Conservation (phyloP, 371 early-diverging fungal genomes). For the Mycotypha africana region DNA sequence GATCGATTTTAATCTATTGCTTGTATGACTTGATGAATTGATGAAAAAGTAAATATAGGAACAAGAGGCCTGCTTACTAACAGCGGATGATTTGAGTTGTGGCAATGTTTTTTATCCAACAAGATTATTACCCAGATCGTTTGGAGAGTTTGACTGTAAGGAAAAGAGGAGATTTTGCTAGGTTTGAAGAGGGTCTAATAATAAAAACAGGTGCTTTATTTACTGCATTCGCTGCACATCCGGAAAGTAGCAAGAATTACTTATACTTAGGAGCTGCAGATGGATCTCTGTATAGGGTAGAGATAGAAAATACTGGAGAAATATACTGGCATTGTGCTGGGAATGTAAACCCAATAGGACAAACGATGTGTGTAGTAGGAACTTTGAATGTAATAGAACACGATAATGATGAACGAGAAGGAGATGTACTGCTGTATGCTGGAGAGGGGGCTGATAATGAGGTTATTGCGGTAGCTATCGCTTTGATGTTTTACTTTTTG, state of each 20-base stretch:
- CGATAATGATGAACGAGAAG: background rate
- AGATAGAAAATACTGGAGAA: conserved; percentile 2
- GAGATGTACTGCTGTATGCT: conserved; percentile 18
- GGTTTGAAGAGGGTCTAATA: background rate
- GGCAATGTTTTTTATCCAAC: conserved; percentile 33
- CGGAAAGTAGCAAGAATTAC: background rate
- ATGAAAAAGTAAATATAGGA: conserved; percentile 4
- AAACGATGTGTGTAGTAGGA: conserved; percentile 27
- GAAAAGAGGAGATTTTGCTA: background rate
- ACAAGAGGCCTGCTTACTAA: conserved; percentile 17
- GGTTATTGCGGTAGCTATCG: conserved; percentile 23
- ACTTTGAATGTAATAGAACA: conserved; percentile 8
- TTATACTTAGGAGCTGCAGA: conserved; percentile 31
- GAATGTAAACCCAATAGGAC: conserved; percentile 20
- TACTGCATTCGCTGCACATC: conserved; percentile 19
- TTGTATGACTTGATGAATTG: background rate
- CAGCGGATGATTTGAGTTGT: conserved; percentile 24
- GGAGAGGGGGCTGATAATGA: conserved; percentile 39
- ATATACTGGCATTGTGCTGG: conserved; percentile 15
- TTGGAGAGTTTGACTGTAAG: conserved; percentile 19
- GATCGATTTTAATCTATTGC: background rate
- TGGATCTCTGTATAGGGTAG: conserved; percentile 22
- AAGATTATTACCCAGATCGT: conserved; percentile 15
- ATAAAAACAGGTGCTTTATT: conserved; percentile 20
- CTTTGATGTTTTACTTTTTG: background rate